Evolutionary conservation across 1,284 basidiomycete genomes (phyloP).

Genomic region (Heliocybe sulcata): DNA sequence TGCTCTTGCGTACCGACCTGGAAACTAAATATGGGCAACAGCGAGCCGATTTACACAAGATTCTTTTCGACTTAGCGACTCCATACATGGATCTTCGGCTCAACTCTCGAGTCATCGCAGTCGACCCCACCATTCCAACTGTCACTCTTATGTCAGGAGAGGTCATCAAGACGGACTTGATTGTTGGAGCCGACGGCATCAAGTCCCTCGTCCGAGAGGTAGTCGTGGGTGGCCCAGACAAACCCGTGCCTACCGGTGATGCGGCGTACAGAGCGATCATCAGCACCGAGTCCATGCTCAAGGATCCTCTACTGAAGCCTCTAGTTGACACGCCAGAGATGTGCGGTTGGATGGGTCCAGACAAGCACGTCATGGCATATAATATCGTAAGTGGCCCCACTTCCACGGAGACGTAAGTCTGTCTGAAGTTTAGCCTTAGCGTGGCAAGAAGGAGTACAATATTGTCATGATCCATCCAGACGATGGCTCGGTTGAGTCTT

Average conservation of each 20-base stretch:
- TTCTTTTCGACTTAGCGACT: conserved; percentile 40
- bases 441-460: conserved; percentile 18
- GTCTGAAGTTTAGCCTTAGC: conserved; percentile 8
- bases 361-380: conserved; percentile 21
- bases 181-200: conserved; percentile 4
- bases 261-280: conserved; percentile 23
- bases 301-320: conserved; percentile 16
- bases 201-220: conserved; percentile 1
- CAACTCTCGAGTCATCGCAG: conserved; percentile 32
- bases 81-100: conserved; percentile 40
- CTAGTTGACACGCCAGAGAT: conserved; percentile 22
- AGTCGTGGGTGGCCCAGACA: conserved; percentile 8
- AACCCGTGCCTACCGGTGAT: conserved; percentile 19
- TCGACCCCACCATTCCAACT: conserved; percentile 29
- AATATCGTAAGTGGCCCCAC: conserved; percentile 15
- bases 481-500: conserved; percentile 19
- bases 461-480: conserved; percentile 23
- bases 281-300: conserved; percentile 16
- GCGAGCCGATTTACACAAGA: conserved; percentile 49
- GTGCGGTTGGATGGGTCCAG: conserved; percentile 24
- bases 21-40: conserved; percentile 12
- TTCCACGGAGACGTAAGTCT: neutral
- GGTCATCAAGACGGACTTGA: conserved; percentile 19
- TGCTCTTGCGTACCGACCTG: neutral
- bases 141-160: conserved; percentile 31